Evolutionary conservation across 805 yeast species (phyloP).

Genomic region (Metschnikowia corniflorae): DNA sequence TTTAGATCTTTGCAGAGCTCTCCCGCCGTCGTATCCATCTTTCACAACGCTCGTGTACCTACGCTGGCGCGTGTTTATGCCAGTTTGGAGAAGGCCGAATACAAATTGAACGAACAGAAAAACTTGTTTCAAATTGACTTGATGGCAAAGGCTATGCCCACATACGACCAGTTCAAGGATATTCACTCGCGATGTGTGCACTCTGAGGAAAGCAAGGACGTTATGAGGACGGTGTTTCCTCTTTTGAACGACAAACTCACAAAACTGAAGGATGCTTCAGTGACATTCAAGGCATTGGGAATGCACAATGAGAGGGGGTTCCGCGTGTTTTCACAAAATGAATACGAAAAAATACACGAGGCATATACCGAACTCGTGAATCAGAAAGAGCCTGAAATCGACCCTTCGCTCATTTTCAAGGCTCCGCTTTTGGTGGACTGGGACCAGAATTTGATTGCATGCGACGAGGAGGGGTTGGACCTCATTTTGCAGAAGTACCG

Average conservation of each 20-base stretch:
- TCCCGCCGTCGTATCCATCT: conserved; percentile 40
- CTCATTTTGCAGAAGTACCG: conserved; percentile 30
- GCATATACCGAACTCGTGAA: conserved; percentile 28
- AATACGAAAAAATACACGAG: conserved; percentile 37
- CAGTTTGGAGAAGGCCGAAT: conserved; percentile 29
- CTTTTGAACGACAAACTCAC: conserved; percentile 28
- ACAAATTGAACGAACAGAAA: conserved; percentile 27
- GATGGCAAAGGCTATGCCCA: conserved; percentile 39
- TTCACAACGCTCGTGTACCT: conserved; percentile 37
- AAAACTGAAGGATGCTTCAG: conserved; percentile 18
- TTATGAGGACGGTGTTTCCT: conserved; percentile 34
- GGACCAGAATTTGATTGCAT: conserved; percentile 42
- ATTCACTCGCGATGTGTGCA: conserved; percentile 27
- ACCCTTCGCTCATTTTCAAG: conserved; percentile 33
- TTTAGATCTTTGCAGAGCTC: conserved; percentile 41
- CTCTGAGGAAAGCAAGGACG: conserved; percentile 22
- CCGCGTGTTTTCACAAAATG: conserved; percentile 35
- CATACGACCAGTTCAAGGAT: conserved; percentile 37
- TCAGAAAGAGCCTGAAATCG: conserved; percentile 24
- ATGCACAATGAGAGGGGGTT: conserved; percentile 21
- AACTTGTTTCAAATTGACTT: conserved; percentile 35
- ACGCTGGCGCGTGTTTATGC: conserved; percentile 29
- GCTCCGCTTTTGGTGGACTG: conserved; percentile 45
- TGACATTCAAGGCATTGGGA: conserved; percentile 23
- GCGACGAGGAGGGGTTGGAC: conserved; percentile 31